These are phyloP conservation scores for Colletotrichum graminicola DNA, from an alignment of 2,329 filamentous ascomycete genomes.

Conservation along the genomic window DNA sequence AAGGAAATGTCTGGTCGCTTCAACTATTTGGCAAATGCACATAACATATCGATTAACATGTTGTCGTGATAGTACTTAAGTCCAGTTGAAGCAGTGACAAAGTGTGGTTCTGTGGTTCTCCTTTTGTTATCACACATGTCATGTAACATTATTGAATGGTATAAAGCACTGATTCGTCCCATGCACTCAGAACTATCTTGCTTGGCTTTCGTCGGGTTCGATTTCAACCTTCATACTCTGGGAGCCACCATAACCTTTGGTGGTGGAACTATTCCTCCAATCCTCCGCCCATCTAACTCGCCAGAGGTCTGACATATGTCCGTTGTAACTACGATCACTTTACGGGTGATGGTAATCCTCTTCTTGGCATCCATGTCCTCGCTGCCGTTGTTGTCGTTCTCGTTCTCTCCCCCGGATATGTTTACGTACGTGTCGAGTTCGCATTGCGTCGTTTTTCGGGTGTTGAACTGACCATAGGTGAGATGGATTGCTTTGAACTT, in stretches of 20 bases:
- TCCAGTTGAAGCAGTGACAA: too few species aligned
- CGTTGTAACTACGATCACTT: neutral
- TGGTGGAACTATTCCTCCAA: neutral
- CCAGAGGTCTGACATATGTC: neutral
- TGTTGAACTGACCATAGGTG: neutral
- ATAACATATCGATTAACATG: too few species aligned
- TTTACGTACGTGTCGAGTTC: neutral
- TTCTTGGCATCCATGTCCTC: neutral
- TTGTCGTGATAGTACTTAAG: too few species aligned
- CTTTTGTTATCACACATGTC: too few species aligned
- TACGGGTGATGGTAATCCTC: neutral
- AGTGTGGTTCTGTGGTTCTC: too few species aligned
- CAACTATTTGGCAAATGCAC: too few species aligned
- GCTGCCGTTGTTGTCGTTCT: neutral
- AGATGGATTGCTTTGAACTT: neutral
- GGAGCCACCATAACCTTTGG: neutral
- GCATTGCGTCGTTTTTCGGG: neutral
- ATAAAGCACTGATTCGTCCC: neutral
- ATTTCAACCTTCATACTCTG: too few species aligned
- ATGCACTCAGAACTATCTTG: neutral
- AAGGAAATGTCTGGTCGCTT: too few species aligned
- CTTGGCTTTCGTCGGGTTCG: neutral
- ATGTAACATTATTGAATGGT: neutral
- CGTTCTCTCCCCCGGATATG: neutral
- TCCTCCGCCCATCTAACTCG: neutral